A percentile compares a stretch with the other conserved stretches of the same genome.
Conservation (phyloP, 352 stramenopile genomes). For the Globisporangium spinosum region DNA sequence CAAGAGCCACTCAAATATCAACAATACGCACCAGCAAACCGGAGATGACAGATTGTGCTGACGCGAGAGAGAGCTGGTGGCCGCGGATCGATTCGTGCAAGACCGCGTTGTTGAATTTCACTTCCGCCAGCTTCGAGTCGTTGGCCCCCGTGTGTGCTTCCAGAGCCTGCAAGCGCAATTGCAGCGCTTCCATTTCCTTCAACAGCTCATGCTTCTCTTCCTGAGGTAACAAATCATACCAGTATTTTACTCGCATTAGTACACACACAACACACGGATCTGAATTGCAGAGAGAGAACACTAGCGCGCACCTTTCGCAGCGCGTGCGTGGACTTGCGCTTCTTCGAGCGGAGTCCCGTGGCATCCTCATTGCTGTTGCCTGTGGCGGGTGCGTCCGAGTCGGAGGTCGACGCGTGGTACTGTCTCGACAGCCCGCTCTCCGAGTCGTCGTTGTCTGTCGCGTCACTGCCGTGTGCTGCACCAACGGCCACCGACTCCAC, state of each 20-base stretch:
- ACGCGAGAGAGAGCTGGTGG: conserved; percentile 33
- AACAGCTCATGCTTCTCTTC: conserved; percentile 38
- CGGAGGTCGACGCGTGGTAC: not conserved
- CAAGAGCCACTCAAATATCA: not conserved
- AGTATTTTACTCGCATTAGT: not conserved
- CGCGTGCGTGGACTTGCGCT: conserved; percentile 1
- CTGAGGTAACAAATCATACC: conserved; percentile 1
- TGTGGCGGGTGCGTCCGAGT: not conserved
- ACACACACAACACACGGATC: not conserved
- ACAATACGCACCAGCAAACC: conserved; percentile 20
- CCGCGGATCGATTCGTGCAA: conserved; percentile 31
- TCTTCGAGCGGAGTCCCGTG: not conserved
- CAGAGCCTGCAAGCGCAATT: conserved; percentile 31
- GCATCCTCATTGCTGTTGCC: not conserved
- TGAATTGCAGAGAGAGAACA: not conserved
- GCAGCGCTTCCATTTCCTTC: conserved; percentile 29
- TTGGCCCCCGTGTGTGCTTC: conserved; percentile 19
- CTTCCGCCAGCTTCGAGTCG: conserved; percentile 7
- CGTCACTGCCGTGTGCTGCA: not conserved
- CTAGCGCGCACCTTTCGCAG: not conserved
- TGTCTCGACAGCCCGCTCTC: not conserved
- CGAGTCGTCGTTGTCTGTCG: not conserved
- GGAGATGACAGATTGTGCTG: conserved; percentile 34
- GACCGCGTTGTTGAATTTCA: conserved; percentile 23
- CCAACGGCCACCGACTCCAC: not conserved